Base-by-base conservation (phyloP, 2,329 filamentous ascomycete species). In the Didymella arachidicola region DNA sequence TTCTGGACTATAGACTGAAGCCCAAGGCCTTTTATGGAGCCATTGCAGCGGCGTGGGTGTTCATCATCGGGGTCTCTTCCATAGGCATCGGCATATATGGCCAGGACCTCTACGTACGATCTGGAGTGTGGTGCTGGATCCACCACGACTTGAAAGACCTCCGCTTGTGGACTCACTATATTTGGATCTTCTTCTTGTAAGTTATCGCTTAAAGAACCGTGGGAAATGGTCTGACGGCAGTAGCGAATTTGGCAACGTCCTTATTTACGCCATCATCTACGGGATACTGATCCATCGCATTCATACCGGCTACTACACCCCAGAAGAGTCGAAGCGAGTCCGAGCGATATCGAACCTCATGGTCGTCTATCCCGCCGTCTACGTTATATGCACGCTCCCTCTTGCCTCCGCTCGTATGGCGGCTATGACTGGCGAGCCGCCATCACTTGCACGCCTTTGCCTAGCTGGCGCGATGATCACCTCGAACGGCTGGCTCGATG, bases 91-190 rank as follows among this genome's bases (percentile, higher is more conserved):
- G 77, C 7, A 64, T 81, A 29, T 76, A 82, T 62, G 72, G 76
- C 2, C 66, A 72, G 4, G 76, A 78, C 42, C 75, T 87, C 48
- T 90, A 87, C 57, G 86, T 88, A n/a, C 81, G 87, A 18, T 87
- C 87, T 29, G 85, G 85, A 10, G 83, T 86, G 8, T 91, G 88
- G 81, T 89, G 87, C 72, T 90, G 87, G 87, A 83, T 89, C 57
- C 85, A 85, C 57, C 75, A 79, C 3, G 75, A 81, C 16, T 85
- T 84, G 63, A 79, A 82, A 41, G 71, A 77, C 2, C 79, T 88
- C 7, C 85, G 87, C 19, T 78, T 90, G 0, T 81, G 82, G 62
- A 81, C 86, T 0, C 87, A 89, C 67, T 89, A 89, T 62, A 75
- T 89, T 30, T 90, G 85, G 84, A 87, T 89, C 53, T 89, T 85